Conservation (phyloP, 139 green algal species). For the Yamagishiella unicocca region DNA sequence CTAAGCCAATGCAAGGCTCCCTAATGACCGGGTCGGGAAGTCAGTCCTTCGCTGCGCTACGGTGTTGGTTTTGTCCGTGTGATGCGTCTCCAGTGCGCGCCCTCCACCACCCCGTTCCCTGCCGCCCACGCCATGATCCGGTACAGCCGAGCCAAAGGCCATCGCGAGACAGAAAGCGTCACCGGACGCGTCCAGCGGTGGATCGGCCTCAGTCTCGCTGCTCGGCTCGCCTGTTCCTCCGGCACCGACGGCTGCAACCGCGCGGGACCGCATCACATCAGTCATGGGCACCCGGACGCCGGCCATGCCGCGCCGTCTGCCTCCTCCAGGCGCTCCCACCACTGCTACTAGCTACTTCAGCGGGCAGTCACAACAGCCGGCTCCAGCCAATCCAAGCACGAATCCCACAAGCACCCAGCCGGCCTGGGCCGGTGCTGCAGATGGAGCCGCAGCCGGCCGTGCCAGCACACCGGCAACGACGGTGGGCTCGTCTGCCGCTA, state of each 20-base stretch:
- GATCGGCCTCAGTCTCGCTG: no score
- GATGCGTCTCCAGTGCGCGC: no score
- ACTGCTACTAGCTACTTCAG: neutral
- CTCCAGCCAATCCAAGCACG: neutral
- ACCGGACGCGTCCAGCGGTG: neutral
- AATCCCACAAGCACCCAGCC: neutral
- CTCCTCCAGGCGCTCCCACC: neutral
- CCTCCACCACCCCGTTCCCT: no score
- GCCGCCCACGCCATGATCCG: no score
- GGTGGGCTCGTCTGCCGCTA: no score
- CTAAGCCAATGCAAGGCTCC: no score
- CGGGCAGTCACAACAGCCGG: slow-evolving; percentile 12
- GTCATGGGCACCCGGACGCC: neutral
- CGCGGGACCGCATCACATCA: slow-evolving; percentile 13
- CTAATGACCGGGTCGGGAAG: no score
- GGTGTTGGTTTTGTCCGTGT: no score
- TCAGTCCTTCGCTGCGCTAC: no score
- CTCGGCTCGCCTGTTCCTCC: neutral
- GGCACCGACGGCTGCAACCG: slow-evolving; percentile 6
- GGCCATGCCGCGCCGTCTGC: neutral
- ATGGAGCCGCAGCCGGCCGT: neutral
- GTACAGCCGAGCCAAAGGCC: slow-evolving; percentile 5
- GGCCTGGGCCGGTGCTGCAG: neutral
- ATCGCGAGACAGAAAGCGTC: neutral
- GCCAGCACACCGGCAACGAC: no score